phyloP scores from a whole-genome alignment of 352 stramenopile genomes.

The Phytophthora podocarpi region DNA sequence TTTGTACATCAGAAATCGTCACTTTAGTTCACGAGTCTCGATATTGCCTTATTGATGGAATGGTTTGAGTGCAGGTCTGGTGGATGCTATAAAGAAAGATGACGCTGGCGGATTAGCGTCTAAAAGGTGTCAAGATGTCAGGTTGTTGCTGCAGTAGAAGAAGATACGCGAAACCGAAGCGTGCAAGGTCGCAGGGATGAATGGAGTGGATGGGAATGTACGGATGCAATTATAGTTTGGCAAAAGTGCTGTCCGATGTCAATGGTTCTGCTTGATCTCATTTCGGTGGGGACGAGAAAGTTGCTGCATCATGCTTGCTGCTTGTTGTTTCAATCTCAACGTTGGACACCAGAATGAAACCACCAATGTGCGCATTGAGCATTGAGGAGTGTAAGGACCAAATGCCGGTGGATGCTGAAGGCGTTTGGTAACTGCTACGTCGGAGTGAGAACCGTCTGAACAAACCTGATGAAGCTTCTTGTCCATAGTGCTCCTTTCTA shows the following conservation, averaged over 20 bases:
- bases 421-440: slow-evolving; percentile 13
- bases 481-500: neutral
- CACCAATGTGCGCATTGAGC: neutral
- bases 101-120: too few species aligned
- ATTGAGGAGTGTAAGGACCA: neutral
- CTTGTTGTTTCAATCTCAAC: too few species aligned
- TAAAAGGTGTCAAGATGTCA: too few species aligned
- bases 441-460: slow-evolving; percentile 5
- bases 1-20: slow-evolving; percentile 45
- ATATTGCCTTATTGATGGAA: neutral
- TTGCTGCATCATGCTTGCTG: slow-evolving; percentile 2
- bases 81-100: too few species aligned
- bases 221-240: neutral
- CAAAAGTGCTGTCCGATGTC: neutral
- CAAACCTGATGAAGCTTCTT: too few species aligned
- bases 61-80: too few species aligned
- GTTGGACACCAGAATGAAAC: slow-evolving; percentile 23
- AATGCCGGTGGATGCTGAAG: slow-evolving; percentile 14
- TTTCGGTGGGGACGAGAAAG: slow-evolving; percentile 8
- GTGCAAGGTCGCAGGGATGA: too few species aligned
- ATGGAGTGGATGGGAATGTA: too few species aligned
- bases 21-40: neutral
- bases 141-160: too few species aligned
- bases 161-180: too few species aligned
- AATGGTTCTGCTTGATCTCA: slow-evolving; percentile 9